phyloP scores from a whole-genome alignment of 768 basidiomycete species.

The Gyrodon lividus region DNA sequence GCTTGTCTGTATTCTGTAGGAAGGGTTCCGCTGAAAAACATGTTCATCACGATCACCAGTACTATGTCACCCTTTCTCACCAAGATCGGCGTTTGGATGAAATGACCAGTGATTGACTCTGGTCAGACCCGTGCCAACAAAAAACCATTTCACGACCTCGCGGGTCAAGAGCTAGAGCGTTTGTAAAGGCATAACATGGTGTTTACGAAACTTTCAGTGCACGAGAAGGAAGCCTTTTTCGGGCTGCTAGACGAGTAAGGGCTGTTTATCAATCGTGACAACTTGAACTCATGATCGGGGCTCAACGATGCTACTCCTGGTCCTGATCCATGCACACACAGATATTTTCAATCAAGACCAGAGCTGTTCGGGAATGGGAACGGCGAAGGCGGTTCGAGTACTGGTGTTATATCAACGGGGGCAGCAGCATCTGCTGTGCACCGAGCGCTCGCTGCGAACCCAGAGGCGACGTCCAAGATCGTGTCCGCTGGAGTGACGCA shows the following conservation, averaged over 20 bases:
- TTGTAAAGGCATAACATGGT: conserved; percentile 47
- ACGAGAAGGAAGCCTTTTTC: conserved; percentile 84
- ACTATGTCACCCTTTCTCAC: no score
- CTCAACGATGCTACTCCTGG: not conserved
- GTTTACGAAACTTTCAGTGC: conserved; percentile 60
- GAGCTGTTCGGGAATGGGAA: conserved; percentile 49
- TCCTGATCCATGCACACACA: conserved; percentile 25
- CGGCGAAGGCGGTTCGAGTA: conserved; percentile 19
- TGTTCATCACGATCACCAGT: conserved; percentile 2
- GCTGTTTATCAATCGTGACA: conserved; percentile 1
- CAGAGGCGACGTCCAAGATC: conserved; percentile 41
- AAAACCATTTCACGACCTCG: not conserved
- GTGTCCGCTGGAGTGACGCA: conserved; percentile 44
- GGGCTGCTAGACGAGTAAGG: conserved; percentile 74
- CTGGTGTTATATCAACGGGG: conserved; percentile 21
- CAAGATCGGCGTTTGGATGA: no score
- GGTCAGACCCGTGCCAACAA: no score
- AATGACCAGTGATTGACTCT: conserved; percentile 2
- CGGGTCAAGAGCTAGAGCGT: not conserved
- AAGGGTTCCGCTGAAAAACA: conserved; percentile 12
- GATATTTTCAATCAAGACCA: conserved; percentile 74
- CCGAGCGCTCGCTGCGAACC: conserved; percentile 43
- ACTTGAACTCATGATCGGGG: not conserved
- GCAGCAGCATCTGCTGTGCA: conserved; percentile 44
- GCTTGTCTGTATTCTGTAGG: conserved; percentile 35